Percentiles rank a stretch among this genome's conserved stretches.
phyloP scores from a whole-genome alignment of 192 early-diverging fungal genomes.

The Podila minutissima region DNA sequence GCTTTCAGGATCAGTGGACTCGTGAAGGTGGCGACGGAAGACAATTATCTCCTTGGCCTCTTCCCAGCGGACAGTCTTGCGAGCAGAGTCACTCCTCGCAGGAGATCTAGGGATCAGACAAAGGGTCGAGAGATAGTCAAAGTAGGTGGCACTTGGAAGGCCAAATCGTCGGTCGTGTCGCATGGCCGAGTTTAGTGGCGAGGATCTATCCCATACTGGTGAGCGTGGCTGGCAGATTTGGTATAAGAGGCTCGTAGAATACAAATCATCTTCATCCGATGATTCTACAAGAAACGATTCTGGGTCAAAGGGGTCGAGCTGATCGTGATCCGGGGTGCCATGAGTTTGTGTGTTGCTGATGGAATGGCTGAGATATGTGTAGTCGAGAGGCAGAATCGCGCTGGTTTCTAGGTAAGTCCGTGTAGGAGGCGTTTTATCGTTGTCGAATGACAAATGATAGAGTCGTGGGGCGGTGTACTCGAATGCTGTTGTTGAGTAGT shows the following conservation, averaged over 20 bases:
- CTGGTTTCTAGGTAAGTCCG: background rate
- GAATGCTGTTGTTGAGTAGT: background rate
- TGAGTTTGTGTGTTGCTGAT: background rate
- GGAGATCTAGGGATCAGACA: background rate
- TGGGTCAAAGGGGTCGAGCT: no score
- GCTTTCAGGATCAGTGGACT: background rate
- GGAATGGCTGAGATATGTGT: background rate
- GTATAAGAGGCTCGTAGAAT: background rate
- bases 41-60: constrained; percentile 7
- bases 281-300: no score
- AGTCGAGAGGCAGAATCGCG: background rate
- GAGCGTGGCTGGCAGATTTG: background rate
- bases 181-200: background rate
- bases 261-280: background rate
- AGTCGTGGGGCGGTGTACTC: no score
- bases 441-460: no score
- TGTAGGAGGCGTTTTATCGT: no score
- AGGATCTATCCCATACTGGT: background rate
- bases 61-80: constrained; percentile 9
- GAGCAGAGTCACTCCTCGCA: background rate
- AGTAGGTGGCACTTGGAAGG: background rate
- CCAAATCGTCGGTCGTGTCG: background rate
- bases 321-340: no score
- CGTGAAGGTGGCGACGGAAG: constrained; percentile 7
- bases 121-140: background rate